Evolutionary conservation across 441 rosid species (phyloP), one percentile per base, ranked within the genome.

Genomic region (Pelargonium cotyledonis): DNA sequence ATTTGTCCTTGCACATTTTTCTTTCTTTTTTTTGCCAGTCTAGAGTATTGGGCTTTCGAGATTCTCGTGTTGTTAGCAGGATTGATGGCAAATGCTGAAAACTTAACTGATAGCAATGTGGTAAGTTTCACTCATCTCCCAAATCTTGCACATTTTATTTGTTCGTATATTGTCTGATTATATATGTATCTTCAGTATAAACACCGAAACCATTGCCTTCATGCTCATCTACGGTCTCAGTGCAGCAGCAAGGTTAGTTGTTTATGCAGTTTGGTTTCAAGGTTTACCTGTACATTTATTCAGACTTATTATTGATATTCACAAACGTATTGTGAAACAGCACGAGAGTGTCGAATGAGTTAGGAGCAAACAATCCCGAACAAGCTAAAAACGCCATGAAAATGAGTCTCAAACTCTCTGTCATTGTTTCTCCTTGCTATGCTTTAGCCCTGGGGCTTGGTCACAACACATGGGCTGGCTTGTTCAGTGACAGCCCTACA

Each of bases 1-100:
- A 23, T 2, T 0, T 0, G 26, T 23, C 26, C 26, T 23, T 23
- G 26, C 26, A 23, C 26, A 23, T 23, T 23, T 23, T 23, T 23
- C 26, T 23, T 23, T 23, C n/a, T n/a, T n/a, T n/a, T 23, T 2
- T 23, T 2, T 23, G 2, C 26, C 26, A 23, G 26, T 73, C 77
- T 92, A 73, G 96, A 88, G 73, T 85, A 85, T 43, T 85, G 95
- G 93, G 92, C 90, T 7, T 86, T 86, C 44, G 89, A 90, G 81
- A 65, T 85, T 68, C 80, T 92, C 55, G 96, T 90, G 55, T 70
- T 90, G 35, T 66, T 90, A 47, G 97, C 92, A 43, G 96, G 97
- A 55, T 0, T 83, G 62, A 86, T 92, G 97, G 82, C 85, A 16
- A 73, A 86, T 53, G 76, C 97, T 0, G 83, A 83, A 76, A 55